A percentile compares a stretch with the other conserved stretches of the same genome.
These are phyloP conservation scores for Penicillium mononematosum DNA, from an alignment of 495 filamentous ascomycete genomes.

Conservation along the genomic window DNA sequence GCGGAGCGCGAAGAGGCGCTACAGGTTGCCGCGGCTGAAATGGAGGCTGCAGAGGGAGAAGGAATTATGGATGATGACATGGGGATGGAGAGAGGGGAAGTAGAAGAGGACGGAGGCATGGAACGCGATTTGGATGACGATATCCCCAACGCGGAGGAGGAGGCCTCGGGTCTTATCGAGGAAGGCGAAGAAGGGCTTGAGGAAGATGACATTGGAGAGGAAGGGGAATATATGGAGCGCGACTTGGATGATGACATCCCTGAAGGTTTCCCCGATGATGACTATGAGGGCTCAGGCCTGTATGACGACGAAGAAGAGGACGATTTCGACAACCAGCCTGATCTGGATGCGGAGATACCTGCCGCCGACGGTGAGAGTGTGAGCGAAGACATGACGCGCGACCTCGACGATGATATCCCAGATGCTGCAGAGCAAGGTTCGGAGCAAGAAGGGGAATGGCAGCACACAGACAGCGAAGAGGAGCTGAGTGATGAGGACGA, in stretches of 20 bases:
- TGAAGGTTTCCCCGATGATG: slow-evolving; percentile 48
- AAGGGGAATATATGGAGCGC: slow-evolving; percentile 44
- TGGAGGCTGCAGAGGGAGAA: slow-evolving; percentile 60
- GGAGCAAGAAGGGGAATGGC: slow-evolving; percentile 46
- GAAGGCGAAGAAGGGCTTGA: slow-evolving; percentile 44
- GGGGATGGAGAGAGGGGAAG: slow-evolving; percentile 25
- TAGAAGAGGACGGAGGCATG: slow-evolving; percentile 38
- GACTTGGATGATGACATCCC: slow-evolving; percentile 55
- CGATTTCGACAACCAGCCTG: slow-evolving; percentile 43
- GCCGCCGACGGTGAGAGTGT: slow-evolving; percentile 32
- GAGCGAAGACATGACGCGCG: slow-evolving; percentile 30
- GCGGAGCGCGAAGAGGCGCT: slow-evolving; percentile 78
- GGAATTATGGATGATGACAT: slow-evolving; percentile 37
- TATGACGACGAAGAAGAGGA: slow-evolving; percentile 35
- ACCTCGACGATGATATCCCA: slow-evolving; percentile 47
- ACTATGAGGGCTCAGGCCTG: slow-evolving; percentile 40
- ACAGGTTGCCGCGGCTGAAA: slow-evolving; percentile 65
- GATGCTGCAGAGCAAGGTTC: slow-evolving; percentile 36
- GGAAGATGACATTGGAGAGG: slow-evolving; percentile 39
- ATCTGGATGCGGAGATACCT: slow-evolving; percentile 47
- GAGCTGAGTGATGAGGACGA: slow-evolving; percentile 54
- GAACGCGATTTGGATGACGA: slow-evolving; percentile 52
- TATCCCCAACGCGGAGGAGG: slow-evolving; percentile 44
- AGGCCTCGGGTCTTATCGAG: slow-evolving; percentile 40
- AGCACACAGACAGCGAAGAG: slow-evolving; percentile 82